These are phyloP conservation scores for Metschnikowia colocasiae DNA, from an alignment of 805 yeast genomes.

Conservation along the genomic window DNA sequence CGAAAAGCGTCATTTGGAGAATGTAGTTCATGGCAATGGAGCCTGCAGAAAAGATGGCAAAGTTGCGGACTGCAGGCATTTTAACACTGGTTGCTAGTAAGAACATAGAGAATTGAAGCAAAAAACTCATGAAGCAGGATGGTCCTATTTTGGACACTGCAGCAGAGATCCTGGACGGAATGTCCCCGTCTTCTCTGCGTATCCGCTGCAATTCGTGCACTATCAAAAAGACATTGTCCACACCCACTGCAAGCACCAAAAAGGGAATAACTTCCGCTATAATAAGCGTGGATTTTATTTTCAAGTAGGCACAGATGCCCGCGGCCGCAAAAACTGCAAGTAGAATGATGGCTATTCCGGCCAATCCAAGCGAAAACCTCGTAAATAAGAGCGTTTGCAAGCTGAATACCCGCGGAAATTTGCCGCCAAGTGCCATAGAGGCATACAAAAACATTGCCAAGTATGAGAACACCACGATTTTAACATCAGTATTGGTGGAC, in stretches of 20 bases:
- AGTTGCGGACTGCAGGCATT: conserved; percentile 96
- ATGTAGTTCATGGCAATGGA: conserved; percentile 75
- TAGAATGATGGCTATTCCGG: conserved; percentile 81
- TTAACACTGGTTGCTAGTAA: conserved; percentile 72
- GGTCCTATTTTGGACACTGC: conserved; percentile 81
- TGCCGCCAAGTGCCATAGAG: conserved; percentile 71
- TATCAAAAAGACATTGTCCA: conserved; percentile 85
- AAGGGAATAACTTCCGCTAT: conserved; percentile 97
- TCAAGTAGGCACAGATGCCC: conserved; percentile 73
- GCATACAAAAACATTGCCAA: conserved; percentile 85
- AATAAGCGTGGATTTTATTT: conserved; percentile 81
- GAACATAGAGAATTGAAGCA: conserved; percentile 78
- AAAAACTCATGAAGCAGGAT: conserved; percentile 72
- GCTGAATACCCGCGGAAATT: conserved; percentile 38
- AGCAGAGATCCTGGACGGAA: conserved; percentile 40
- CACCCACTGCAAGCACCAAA: conserved; percentile 89
- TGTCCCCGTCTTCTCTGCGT: conserved; percentile 28
- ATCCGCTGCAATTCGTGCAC: conserved; percentile 71
- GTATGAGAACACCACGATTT: conserved; percentile 70
- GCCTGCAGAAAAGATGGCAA: conserved; percentile 86
- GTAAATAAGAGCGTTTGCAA: conserved; percentile 43
- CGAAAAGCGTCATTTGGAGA: conserved; percentile 78
- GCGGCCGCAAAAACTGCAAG: conserved; percentile 79
- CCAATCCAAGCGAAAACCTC: conserved; percentile 70
- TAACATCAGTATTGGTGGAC: conserved; percentile 74